phyloP scores from a whole-genome alignment of 768 basidiomycete genomes.

The Boletales sp. region DNA sequence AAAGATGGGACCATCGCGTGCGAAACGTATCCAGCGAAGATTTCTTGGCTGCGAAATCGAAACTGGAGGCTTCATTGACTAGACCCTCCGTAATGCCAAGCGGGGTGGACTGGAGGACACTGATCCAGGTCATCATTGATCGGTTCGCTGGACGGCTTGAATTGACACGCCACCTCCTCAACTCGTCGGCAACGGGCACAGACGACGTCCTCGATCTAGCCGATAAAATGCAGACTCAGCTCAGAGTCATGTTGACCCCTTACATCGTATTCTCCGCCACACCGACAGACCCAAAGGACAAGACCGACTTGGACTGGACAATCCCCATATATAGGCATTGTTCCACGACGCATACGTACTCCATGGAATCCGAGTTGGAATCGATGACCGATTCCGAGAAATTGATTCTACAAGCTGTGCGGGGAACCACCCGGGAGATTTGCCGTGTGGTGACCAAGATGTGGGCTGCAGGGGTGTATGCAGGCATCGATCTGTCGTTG shows the following conservation, averaged over 20 bases:
- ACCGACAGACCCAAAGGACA: not conserved
- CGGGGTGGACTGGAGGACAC: not conserved
- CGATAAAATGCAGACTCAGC: not conserved
- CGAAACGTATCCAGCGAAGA: not conserved
- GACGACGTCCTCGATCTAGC: not conserved
- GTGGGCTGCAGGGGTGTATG: slow-evolving; percentile 41
- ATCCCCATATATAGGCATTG: slow-evolving; percentile 29
- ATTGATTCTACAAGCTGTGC: slow-evolving; percentile 24
- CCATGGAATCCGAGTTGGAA: not conserved
- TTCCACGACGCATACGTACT: slow-evolving; percentile 24
- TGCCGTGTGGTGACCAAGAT: slow-evolving; percentile 43
- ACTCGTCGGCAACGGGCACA: not conserved
- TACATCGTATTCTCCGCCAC: slow-evolving; percentile 8
- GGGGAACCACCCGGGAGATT: slow-evolving; percentile 40
- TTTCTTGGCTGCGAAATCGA: not conserved
- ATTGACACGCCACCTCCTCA: not conserved
- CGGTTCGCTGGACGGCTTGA: not conserved
- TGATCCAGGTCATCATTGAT: too few relatives aligned
- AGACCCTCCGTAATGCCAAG: slow-evolving; percentile 1
- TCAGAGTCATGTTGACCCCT: not conserved
- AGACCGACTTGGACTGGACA: slow-evolving; percentile 23
- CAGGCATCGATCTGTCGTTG: slow-evolving; percentile 12
- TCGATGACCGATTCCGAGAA: slow-evolving; percentile 28
- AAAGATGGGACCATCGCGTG: slow-evolving; percentile 16
- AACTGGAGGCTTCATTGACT: not conserved